phyloP scores from a whole-genome alignment of 1,139 yeast species.

The Candida gigantensis region DNA sequence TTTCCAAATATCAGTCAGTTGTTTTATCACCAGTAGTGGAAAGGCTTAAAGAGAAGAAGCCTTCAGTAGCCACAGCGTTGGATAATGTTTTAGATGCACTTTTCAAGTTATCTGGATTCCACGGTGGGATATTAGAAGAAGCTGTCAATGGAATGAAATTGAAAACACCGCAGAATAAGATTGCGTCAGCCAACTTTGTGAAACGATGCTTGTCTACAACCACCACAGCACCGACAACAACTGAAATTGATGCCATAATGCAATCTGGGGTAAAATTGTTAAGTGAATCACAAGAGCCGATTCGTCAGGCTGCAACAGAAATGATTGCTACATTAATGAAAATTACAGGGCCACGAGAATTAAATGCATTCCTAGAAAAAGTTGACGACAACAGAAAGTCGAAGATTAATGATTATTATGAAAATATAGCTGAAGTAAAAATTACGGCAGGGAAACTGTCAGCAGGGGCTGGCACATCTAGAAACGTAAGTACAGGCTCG shows the following conservation, averaged over 20 bases:
- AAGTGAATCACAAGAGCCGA: slow-evolving; percentile 82
- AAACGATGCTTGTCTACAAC: slow-evolving; percentile 64
- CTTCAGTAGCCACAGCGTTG: slow-evolving; percentile 71
- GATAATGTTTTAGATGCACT: slow-evolving; percentile 65
- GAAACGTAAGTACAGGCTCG: slow-evolving; percentile 2
- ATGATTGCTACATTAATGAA: slow-evolving; percentile 83
- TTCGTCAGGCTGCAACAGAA: slow-evolving; percentile 77
- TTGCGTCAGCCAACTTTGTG: slow-evolving; percentile 66
- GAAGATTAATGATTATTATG: slow-evolving; percentile 64
- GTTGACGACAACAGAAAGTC: slow-evolving; percentile 73
- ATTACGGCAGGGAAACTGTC: slow-evolving; percentile 12
- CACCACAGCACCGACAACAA: slow-evolving; percentile 46
- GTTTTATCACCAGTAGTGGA: slow-evolving; percentile 71
- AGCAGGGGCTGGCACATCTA: slow-evolving; percentile 8
- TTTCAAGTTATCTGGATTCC: slow-evolving; percentile 50
- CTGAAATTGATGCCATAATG: slow-evolving; percentile 60
- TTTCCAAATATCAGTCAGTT: slow-evolving; percentile 51
- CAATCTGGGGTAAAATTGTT: slow-evolving; percentile 59
- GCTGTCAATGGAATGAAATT: slow-evolving; percentile 61
- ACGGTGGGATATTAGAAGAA: slow-evolving; percentile 60
- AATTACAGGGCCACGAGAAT: slow-evolving; percentile 71
- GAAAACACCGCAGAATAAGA: slow-evolving; percentile 82
- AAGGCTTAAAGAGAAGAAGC: slow-evolving; percentile 86
- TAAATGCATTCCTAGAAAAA: slow-evolving; percentile 59
- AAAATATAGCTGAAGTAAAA: slow-evolving; percentile 53